Conservation (phyloP, 106 monocot genomes). For the Chionographis japonica region DNA sequence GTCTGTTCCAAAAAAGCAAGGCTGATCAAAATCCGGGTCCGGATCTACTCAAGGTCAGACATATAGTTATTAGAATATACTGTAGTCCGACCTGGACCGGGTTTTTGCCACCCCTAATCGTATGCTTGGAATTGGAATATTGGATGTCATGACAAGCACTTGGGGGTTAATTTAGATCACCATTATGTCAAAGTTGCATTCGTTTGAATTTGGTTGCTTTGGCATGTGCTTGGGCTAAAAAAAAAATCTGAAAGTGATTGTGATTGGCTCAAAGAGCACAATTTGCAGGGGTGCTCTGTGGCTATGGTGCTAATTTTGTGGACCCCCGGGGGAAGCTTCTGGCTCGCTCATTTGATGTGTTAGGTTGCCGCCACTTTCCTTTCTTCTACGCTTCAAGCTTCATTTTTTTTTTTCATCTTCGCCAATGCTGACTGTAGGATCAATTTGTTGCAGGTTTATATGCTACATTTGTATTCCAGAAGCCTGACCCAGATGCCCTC, state of each 20-base stretch:
- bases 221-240: too few species aligned
- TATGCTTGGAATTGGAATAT: too few species aligned
- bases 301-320: slow-evolving; percentile 63
- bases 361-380: slow-evolving; percentile 39
- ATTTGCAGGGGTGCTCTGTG: slow-evolving; percentile 67
- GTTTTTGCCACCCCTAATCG: too few species aligned
- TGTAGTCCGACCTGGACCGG: too few species aligned
- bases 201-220: too few species aligned
- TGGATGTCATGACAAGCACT: too few species aligned
- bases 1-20: too few species aligned
- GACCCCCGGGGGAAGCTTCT: slow-evolving; percentile 91
- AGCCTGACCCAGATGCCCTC: slow-evolving; percentile 67
- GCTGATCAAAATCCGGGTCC: too few species aligned
- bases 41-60: too few species aligned
- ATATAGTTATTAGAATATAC: too few species aligned
- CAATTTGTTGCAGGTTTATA: slow-evolving; percentile 60
- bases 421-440: background rate
- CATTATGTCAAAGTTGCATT: too few species aligned
- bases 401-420: background rate
- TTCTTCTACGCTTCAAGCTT: background rate
- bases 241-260: background rate
- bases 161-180: too few species aligned
- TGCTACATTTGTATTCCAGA: slow-evolving; percentile 86
- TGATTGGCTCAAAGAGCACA: slow-evolving; percentile 47
- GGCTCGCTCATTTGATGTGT: slow-evolving; percentile 63